These are phyloP conservation scores for Lophium mytilinum DNA, from an alignment of 495 filamentous ascomycete genomes.

Conservation along the genomic window DNA sequence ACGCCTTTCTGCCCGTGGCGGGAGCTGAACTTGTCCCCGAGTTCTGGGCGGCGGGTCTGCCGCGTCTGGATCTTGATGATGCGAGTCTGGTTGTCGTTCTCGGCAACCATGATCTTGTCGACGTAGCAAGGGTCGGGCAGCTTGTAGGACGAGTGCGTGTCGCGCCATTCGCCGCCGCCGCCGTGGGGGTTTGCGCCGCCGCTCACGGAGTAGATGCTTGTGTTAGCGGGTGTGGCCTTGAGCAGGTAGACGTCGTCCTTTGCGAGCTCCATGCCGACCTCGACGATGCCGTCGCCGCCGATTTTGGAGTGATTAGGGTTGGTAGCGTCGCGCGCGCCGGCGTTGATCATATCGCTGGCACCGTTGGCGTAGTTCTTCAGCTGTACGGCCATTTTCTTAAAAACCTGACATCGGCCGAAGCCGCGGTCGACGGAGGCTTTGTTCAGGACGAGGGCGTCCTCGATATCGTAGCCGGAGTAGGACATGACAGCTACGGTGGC, in stretches of 20 bases:
- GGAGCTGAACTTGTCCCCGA: constrained; percentile 51
- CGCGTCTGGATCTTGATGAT: constrained; percentile 87
- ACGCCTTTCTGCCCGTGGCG: constrained; percentile 55
- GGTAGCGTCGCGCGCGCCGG: constrained; percentile 47
- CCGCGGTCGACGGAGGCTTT: constrained; percentile 90
- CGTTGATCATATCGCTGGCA: constrained; percentile 61
- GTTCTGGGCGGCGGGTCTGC: constrained; percentile 86
- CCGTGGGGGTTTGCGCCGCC: neutral
- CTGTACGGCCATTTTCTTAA: constrained; percentile 44
- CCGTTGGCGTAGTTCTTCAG: constrained; percentile 69
- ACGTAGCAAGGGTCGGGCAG: constrained; percentile 78
- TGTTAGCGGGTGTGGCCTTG: constrained; percentile 71
- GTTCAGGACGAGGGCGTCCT: constrained; percentile 95
- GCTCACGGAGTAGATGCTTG: constrained; percentile 37
- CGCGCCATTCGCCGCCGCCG: constrained; percentile 46
- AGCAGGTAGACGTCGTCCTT: constrained; percentile 78
- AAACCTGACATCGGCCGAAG: constrained; percentile 93
- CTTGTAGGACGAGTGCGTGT: constrained; percentile 70
- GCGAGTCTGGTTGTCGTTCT: constrained; percentile 69
- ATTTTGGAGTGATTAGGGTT: constrained; percentile 64
- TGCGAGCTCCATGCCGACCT: constrained; percentile 67
- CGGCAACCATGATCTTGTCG: constrained; percentile 86
- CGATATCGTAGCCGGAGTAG: constrained; percentile 98
- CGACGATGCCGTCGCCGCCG: constrained; percentile 72
- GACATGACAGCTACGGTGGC: constrained; percentile 98